Base-by-base conservation (phyloP, 2,329 filamentous ascomycete species). In the Shiraia bambusicola region DNA sequence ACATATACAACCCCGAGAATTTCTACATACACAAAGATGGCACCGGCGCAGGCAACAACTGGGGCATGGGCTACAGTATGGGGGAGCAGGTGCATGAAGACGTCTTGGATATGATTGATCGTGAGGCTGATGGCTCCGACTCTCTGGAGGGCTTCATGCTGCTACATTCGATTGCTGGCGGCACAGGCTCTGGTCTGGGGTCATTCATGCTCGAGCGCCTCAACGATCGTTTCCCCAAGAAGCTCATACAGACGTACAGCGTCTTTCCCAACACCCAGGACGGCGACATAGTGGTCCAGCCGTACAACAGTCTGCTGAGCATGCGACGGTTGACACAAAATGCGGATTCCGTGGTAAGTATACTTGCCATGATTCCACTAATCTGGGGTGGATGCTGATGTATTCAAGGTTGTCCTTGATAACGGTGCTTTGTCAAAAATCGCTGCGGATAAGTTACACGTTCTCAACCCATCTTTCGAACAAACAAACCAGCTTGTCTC, bases 1-100 rank as follows among this genome's bases (percentile, higher is more conserved):
- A 98, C 69, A 98, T 98, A 46, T 98, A 98, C 80, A 98, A 98
- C 67, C 93, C 93, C 0, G 93, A 98, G 72, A 98, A 98, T 76
- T 96, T 97, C 73, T 98, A 94, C 68, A 83, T 97, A 38, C 89
- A 92, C 59, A 94, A 95, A 69, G 87, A 92, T 72, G 93, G 93
- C 43, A 83, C 88, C 40, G 93, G 93, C 32, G 93, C 93, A 6
- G 93, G 90, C 32, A 98, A 98, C 72, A 98, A 97, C 70, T 98
- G 93, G 93, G 93, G 91, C 47, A 87, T 93, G 63, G 93, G 93
- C 33, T 98, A 98, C 72, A 84, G 93, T 54, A 91, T 88, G 39
- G 93, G 91, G 56, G 91, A 96, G 69, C 78, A 80, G 31, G 89
- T 98, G 14, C 89, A 92, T 58, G 93, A 98, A 69, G 93, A 98